These are phyloP conservation scores for Bipolaris bicolor DNA, from an alignment of 2,329 filamentous ascomycete species.

Conservation along the genomic window DNA sequence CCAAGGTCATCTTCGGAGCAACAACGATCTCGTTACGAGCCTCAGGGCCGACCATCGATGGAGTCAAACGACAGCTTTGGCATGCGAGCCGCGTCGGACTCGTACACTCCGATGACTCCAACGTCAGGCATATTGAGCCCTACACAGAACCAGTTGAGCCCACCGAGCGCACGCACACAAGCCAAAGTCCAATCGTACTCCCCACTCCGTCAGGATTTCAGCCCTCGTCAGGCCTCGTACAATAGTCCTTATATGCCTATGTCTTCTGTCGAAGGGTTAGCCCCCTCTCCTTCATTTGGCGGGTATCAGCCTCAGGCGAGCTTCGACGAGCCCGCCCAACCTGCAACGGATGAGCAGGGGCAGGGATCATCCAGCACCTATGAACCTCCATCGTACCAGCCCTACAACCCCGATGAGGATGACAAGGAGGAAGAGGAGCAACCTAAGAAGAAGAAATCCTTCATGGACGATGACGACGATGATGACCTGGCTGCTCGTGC, in stretches of 20 bases:
- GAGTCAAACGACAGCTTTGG: slow-evolving; percentile 43
- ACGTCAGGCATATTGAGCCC: slow-evolving; percentile 39
- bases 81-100: slow-evolving; percentile 39
- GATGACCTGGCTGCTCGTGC: slow-evolving; percentile 64
- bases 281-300: slow-evolving; percentile 33
- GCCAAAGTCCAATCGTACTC: slow-evolving; percentile 42
- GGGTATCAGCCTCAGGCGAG: slow-evolving; percentile 35
- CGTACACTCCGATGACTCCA: slow-evolving; percentile 37
- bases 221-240: slow-evolving; percentile 32
- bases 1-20: slow-evolving; percentile 60
- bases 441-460: slow-evolving; percentile 68
- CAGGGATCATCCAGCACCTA: slow-evolving; percentile 37
- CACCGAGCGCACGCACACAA: slow-evolving; percentile 30
- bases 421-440: slow-evolving; percentile 54
- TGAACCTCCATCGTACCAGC: slow-evolving; percentile 51
- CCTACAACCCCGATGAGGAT: slow-evolving; percentile 58
- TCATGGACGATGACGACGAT: slow-evolving; percentile 84
- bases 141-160: slow-evolving; percentile 39
- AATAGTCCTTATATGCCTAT: slow-evolving; percentile 40
- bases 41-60: slow-evolving; percentile 48
- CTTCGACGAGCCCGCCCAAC: slow-evolving; percentile 28
- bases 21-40: slow-evolving; percentile 56
- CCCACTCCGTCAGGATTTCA: slow-evolving; percentile 39
- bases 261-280: slow-evolving; percentile 29
- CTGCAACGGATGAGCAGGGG: slow-evolving; percentile 17